These are phyloP conservation scores for Trifolium pratense DNA, from an alignment of 306 rosid genomes.

Conservation along the genomic window DNA sequence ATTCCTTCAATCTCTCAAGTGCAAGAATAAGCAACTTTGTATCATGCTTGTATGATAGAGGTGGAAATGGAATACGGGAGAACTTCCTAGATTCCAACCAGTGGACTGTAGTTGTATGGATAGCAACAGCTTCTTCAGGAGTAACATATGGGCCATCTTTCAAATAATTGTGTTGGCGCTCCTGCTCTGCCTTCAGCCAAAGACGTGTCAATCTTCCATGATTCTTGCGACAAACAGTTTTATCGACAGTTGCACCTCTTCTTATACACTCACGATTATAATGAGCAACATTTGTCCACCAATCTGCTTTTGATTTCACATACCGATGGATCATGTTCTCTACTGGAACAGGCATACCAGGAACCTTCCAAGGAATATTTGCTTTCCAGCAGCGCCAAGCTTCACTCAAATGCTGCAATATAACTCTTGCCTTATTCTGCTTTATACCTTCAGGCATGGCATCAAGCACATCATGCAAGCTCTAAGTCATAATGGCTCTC, in stretches of 20 bases:
- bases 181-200: conserved; percentile 99
- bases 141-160: conserved; percentile 99
- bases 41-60: conserved; percentile 96
- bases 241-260: conserved; percentile 99
- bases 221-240: conserved; percentile 96
- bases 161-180: conserved; percentile 94
- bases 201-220: conserved; percentile 97
- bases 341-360: conserved; percentile 95
- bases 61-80: conserved; percentile 97
- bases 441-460: conserved; percentile 99
- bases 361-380: conserved; percentile 99
- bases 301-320: conserved; percentile 97
- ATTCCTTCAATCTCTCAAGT: conserved; percentile 94
- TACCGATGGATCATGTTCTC: conserved; percentile 99
- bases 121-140: conserved; percentile 98
- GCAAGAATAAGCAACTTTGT: conserved; percentile 95
- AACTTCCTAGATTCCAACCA: conserved; percentile 99
- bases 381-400: conserved; percentile 99
- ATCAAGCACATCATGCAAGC: conserved; percentile 99
- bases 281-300: conserved; percentile 99
- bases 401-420: conserved; percentile 97
- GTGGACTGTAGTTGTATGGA: conserved; percentile 93
- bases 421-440: conserved; percentile 94
- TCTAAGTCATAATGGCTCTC: conserved; percentile 98
- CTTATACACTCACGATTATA: conserved; percentile 96